phyloP scores from a whole-genome alignment of 2,329 filamentous ascomycete species.

The Fonsecaea monophora region DNA sequence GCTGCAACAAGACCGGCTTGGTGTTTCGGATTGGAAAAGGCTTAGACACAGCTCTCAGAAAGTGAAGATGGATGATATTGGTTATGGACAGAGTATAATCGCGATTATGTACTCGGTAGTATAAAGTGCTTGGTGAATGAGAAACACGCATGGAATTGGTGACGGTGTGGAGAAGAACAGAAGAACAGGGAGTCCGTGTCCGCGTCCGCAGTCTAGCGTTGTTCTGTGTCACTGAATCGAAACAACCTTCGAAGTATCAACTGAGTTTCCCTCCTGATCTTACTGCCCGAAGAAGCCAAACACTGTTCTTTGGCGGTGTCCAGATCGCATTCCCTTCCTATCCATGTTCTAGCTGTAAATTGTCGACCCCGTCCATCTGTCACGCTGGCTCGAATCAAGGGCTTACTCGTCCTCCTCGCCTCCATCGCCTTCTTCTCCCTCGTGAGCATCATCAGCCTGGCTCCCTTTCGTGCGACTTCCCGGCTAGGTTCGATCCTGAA shows the following conservation, averaged over 20 bases:
- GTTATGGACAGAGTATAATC: background rate
- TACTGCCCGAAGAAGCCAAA: background rate
- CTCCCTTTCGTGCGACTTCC: conserved; percentile 52
- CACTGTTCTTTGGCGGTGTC: conserved; percentile 2
- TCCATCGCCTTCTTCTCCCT: conserved; percentile 48
- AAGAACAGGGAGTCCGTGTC: background rate
- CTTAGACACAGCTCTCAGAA: background rate
- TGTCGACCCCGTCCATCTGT: conserved; percentile 11
- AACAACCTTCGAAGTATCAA: conserved; percentile 13
- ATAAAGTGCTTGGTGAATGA: background rate
- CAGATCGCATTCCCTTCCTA: conserved; percentile 2
- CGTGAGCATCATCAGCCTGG: conserved; percentile 54
- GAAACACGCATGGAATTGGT: background rate
- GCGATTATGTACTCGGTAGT: background rate
- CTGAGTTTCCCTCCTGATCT: background rate
- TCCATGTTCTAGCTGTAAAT: conserved; percentile 18
- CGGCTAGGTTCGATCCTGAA: conserved; percentile 52
- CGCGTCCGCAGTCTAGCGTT: conserved; percentile 1
- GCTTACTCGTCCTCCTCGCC: conserved; percentile 42
- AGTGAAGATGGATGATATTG: background rate
- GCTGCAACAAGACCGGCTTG: background rate
- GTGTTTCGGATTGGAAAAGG: background rate
- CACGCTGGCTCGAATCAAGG: conserved; percentile 39
- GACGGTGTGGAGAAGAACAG: background rate
- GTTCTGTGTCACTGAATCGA: conserved; percentile 1